These are phyloP conservation scores for Pseudozyma hubeiensis DNA, from an alignment of 1,284 basidiomycete species.

Conservation along the genomic window DNA sequence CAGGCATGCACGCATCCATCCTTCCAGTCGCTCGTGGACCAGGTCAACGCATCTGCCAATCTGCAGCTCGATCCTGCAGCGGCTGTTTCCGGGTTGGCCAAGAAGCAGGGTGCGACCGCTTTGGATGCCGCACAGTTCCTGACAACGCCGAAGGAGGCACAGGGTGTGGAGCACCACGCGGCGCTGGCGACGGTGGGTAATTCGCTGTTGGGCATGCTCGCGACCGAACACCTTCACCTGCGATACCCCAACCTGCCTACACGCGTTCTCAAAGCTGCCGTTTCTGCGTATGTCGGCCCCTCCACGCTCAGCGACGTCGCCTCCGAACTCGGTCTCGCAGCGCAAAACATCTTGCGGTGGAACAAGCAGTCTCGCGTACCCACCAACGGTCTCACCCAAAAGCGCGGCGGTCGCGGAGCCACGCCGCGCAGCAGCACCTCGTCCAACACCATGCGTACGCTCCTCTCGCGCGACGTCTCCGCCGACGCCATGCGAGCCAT, in stretches of 20 bases:
- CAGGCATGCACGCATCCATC: conserved; percentile 64
- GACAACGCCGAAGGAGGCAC: background rate
- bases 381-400: conserved; percentile 8
- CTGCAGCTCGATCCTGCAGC: conserved; percentile 32
- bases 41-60: conserved; percentile 28
- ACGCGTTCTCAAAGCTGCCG: conserved; percentile 85
- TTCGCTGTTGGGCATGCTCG: conserved; percentile 88
- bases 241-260: conserved; percentile 92
- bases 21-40: conserved; percentile 44
- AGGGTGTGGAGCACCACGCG: conserved; percentile 75
- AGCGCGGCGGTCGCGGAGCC: conserved; percentile 21
- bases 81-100: conserved; percentile 20
- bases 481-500: conserved; percentile 71
- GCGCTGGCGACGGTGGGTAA: conserved; percentile 85
- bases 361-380: conserved; percentile 70
- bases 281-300: conserved; percentile 90
- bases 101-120: conserved; percentile 17
- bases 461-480: conserved; percentile 58
- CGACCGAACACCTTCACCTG: conserved; percentile 83
- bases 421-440: conserved; percentile 1
- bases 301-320: conserved; percentile 84
- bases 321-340: conserved; percentile 71
- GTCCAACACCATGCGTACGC: conserved; percentile 19
- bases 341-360: conserved; percentile 68
- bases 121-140: conserved; percentile 43